Evolutionary conservation across 1,139 yeast genomes (phyloP).

Genomic region (Debaryomyces robertsiae): DNA sequence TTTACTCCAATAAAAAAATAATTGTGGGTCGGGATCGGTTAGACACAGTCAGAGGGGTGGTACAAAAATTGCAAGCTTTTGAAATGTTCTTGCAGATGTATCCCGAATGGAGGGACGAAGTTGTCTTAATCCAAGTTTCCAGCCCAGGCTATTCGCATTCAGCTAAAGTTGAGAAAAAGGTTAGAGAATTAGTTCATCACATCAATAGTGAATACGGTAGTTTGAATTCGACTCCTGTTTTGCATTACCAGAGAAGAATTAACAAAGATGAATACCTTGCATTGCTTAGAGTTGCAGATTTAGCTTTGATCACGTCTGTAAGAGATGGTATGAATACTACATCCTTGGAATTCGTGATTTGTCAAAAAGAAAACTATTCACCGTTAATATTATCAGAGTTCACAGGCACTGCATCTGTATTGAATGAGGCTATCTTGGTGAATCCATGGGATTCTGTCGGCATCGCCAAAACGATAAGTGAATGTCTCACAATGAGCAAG

Average conservation of each 20-base stretch:
- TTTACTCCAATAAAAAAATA: conserved; percentile 74
- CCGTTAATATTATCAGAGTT: conserved; percentile 90
- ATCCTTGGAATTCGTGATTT: conserved; percentile 85
- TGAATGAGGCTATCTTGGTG: conserved; percentile 78
- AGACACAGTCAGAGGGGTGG: conserved; percentile 80
- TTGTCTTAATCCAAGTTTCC: conserved; percentile 89
- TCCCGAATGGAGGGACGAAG: conserved; percentile 89
- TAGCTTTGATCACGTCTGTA: conserved; percentile 84
- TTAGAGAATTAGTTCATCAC: conserved; percentile 71
- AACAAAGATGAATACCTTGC: conserved; percentile 90
- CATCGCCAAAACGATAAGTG: conserved; percentile 81
- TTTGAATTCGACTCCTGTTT: conserved; percentile 79
- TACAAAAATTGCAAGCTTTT: conserved; percentile 79
- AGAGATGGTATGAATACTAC: conserved; percentile 98
- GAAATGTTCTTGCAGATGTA: conserved; percentile 82
- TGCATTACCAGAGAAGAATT: conserved; percentile 88
- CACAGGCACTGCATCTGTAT: conserved; percentile 84
- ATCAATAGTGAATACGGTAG: conserved; percentile 86
- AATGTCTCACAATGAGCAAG: conserved; percentile 56
- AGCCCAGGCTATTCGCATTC: conserved; percentile 69
- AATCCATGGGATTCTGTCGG: conserved; percentile 98
- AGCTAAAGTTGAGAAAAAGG: conserved; percentile 70
- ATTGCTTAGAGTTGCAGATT: conserved; percentile 81
- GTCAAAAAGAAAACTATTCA: conserved; percentile 72
- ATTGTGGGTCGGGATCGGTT: conserved; percentile 84